A percentile compares a stretch with the other conserved stretches of the same genome.
Evolutionary conservation across 352 stramenopile genomes (phyloP).

Genomic region (Phytopythium vexans): DNA sequence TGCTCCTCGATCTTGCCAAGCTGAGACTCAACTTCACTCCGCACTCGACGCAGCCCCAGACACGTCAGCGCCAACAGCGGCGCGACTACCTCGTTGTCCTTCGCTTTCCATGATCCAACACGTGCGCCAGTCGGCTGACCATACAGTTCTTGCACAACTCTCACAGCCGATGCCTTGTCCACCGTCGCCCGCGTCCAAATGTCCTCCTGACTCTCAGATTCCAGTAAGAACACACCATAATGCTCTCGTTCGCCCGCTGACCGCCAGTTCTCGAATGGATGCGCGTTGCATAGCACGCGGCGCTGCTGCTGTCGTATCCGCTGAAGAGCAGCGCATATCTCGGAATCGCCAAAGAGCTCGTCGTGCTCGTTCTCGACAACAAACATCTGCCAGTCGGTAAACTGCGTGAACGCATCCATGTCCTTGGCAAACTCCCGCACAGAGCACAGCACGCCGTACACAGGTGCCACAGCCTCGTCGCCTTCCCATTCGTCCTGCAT

Average conservation of each 20-base stretch:
- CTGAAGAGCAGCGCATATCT: conserved; percentile 34
- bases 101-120: conserved; percentile 40
- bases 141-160: conserved; percentile 36
- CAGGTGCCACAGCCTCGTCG: conserved; percentile 34
- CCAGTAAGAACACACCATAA: conserved; percentile 46
- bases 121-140: conserved; percentile 39
- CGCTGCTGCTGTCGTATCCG: conserved; percentile 43
- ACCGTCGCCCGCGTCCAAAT: conserved; percentile 9
- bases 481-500: conserved; percentile 41
- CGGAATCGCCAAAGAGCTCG: conserved; percentile 35
- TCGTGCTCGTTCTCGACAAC: conserved; percentile 72
- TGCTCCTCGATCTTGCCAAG: conserved; percentile 82
- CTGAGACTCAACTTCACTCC: conserved; percentile 72
- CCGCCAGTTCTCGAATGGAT: conserved; percentile 61
- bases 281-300: conserved; percentile 59
- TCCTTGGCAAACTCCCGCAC: conserved; percentile 56
- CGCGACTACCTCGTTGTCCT: conserved; percentile 31
- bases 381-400: conserved; percentile 62
- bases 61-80: conserved; percentile 54
- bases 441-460: conserved; percentile 69
- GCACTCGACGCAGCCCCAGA: conserved; percentile 60
- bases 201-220: conserved; percentile 1
- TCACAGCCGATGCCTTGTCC: conserved; percentile 38
- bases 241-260: conserved; percentile 27
- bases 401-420: conserved; percentile 37